Percentiles rank a stretch among this genome's conserved stretches.
phyloP scores from a whole-genome alignment of 1,284 basidiomycete species.

The Papiliotrema nemorosa region DNA sequence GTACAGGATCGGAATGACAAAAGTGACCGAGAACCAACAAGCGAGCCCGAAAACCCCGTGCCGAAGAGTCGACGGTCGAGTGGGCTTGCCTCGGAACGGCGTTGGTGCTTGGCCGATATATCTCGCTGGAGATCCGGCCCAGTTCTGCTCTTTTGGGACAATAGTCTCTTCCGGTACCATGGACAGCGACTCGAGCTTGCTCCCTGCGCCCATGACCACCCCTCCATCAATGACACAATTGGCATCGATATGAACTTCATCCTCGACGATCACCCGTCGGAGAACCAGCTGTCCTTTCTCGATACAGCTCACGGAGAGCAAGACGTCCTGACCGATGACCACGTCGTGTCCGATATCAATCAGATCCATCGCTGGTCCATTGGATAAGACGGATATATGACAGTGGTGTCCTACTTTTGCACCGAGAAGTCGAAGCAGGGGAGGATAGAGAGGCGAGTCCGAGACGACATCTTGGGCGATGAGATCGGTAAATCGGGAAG shows the following conservation, averaged over 20 bases:
- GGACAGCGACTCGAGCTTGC: background rate
- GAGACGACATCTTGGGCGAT: background rate
- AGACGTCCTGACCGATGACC: conserved; percentile 4
- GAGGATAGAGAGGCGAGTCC: background rate
- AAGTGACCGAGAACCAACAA: background rate
- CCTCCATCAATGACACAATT: conserved; percentile 4
- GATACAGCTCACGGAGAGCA: background rate
- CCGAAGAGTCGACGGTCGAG: background rate
- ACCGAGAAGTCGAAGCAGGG: conserved; percentile 1
- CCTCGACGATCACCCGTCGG: background rate
- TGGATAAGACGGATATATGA: background rate
- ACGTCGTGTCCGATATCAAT: conserved; percentile 4
- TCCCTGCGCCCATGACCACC: background rate
- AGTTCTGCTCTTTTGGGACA: background rate
- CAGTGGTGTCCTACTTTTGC: background rate
- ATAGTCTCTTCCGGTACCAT: background rate
- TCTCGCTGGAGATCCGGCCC: conserved; percentile 1
- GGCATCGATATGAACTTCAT: background rate
- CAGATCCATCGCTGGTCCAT: background rate
- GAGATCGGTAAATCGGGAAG: background rate
- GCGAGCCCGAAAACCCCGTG: background rate
- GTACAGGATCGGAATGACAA: conserved; percentile 2
- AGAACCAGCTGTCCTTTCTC: background rate
- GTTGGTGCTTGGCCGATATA: background rate
- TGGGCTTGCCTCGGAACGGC: background rate